phyloP scores from a whole-genome alignment of 2,329 filamentous ascomycete species.

The Hypocreales sp. region DNA sequence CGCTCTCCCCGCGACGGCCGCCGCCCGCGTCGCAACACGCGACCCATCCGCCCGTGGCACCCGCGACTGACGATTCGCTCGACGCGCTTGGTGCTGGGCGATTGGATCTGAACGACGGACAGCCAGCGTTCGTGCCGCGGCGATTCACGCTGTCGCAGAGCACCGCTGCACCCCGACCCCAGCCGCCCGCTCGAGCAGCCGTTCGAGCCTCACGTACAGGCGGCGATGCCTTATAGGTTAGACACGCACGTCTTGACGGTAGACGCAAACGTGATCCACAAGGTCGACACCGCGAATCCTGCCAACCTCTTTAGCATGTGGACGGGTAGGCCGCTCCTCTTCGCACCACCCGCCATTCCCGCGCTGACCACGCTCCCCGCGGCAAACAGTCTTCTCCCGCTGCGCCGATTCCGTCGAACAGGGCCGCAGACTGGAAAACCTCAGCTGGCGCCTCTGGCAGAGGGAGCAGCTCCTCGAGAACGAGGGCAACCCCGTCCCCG shows the following conservation, averaged over 20 bases:
- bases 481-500: constrained; percentile 35
- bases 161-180: too few relatives aligned
- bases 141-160: too few relatives aligned
- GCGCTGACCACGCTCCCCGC: constrained; percentile 14
- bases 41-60: too few relatives aligned
- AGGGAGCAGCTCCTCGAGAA: constrained; percentile 68
- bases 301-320: constrained; percentile 95
- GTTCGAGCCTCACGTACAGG: too few relatives aligned
- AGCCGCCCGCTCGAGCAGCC: too few relatives aligned
- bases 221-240: constrained; percentile 67
- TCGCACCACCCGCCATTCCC: constrained; percentile 2
- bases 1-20: background rate
- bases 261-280: constrained; percentile 81
- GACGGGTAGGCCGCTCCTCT: constrained; percentile 56
- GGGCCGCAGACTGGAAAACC: constrained; percentile 81
- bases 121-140: too few relatives aligned
- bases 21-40: constrained; percentile 10
- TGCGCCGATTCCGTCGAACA: constrained; percentile 90
- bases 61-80: too few relatives aligned
- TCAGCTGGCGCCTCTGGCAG: constrained; percentile 93
- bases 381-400: constrained; percentile 65
- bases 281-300: constrained; percentile 83
- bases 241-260: constrained; percentile 80
- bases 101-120: too few relatives aligned
- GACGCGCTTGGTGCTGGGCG: too few relatives aligned